Evolutionary conservation across 2,329 filamentous ascomycete species (phyloP), one percentile per base, ranked within the genome.

Genomic region (Trichoderma sp.): DNA sequence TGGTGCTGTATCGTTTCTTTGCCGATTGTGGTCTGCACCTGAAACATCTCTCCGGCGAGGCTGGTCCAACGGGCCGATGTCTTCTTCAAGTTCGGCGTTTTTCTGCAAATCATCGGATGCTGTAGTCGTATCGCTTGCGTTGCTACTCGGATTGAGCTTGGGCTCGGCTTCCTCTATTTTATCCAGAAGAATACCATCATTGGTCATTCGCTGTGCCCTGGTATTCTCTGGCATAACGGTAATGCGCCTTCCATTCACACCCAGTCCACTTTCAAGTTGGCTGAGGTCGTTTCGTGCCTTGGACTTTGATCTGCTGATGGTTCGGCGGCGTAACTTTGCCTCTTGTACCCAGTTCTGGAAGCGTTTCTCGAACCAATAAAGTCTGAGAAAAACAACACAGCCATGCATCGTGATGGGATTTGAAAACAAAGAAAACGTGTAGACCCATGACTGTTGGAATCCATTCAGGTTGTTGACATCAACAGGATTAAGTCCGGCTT

Each of bases 301-400:
- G 77, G 90, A 81, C 81, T 88, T 80, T 76, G 91, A 81, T 83
- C 89, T 82, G 80, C 85, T 82, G n/a, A 90, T 79, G 43, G 86
- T 91, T 66, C 86, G 85, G 66, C 94, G 88, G 65, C 90, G 83
- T 54, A 82, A 84, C 66, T 89, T 87, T 1, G 92, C 89, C 74
- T 97, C 92, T 39, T 85, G 85, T 16, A 91, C 94, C 72, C 97
- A 87, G 74, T 92, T 86, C 77, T 97, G 91, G 77, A 99, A 98
- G 8, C 94, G 89, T 79, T 96, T 97, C 80, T 99, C 94, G 77
- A 99, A 99, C 95, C 95, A 99, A 80, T 97, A 97, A 1, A 99
- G 84, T 30, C 96, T 91, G 16, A 98, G 85, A 74, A 97, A 95
- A 8, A 99, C 96, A 55, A 99, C 93, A 55, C 88, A 91, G 2